Base-by-base conservation (phyloP, 192 early-diverging fungal genomes). In the Pecoramyces ruminantium region DNA sequence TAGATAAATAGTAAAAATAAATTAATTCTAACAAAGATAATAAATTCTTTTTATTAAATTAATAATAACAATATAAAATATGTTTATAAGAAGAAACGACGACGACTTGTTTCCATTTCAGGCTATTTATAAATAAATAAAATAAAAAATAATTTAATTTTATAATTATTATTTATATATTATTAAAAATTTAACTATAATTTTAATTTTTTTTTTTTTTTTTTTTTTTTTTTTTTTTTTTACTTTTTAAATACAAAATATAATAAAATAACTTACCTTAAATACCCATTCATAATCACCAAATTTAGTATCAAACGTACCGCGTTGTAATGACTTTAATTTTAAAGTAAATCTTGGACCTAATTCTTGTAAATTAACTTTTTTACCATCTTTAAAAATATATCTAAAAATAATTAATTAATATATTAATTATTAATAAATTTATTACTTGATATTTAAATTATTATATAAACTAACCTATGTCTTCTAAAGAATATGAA, bases 401-500 rank as follows among this genome's bases (percentile, higher is more conserved):
- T 99, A 99, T 81, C 90, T 90, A 81, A 40, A 82, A 34, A n/a
- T n/a, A n/a, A n/a, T n/a, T n/a, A n/a, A n/a, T n/a, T n/a, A n/a
- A n/a, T n/a, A n/a, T n/a, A n/a, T n/a, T n/a, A n/a, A n/a, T n/a
- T n/a, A n/a, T n/a, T n/a, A n/a, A n/a, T n/a, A n/a, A n/a, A 34
- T 34, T 34, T 3, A 34, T 34, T 34, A 6, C 11, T 34, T 34
- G 11, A 6, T 34, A 34, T 34, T 6, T 6, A 34, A 6, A 34
- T 34, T 34, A 6, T 34, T 34, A 34, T 34, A 6, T 34, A 34
- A 6, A 11, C 30, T n/a, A n/a, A 91, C 88, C 96, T 91, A 84
- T 99, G 98, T 42, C 97, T 90, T 82, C 98, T 88, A 83, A 99
- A 97, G 84, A 99, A 99, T 81, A 99, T 98, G 83, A 97, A 99